phyloP scores from a whole-genome alignment of 331 rosid species.

The Malus hybrid region DNA sequence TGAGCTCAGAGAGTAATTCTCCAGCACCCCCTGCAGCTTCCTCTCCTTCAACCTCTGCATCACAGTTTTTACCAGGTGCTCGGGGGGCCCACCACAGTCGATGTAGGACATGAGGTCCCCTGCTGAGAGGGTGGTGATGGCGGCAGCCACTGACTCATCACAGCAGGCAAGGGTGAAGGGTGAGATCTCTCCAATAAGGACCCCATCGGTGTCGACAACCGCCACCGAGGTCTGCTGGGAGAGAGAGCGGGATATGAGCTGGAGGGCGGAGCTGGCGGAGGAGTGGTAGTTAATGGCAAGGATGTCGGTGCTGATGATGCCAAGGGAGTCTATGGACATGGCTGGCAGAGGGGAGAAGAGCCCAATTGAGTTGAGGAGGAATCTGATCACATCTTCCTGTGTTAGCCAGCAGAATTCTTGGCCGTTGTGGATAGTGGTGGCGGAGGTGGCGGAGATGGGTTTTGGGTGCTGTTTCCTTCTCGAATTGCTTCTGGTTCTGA shows the following conservation, averaged over 20 bases:
- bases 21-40: conserved; percentile 50
- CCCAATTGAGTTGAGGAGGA: conserved; percentile 73
- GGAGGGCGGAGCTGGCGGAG: conserved; percentile 70
- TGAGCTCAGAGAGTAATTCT: conserved; percentile 31
- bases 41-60: conserved; percentile 58
- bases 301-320: conserved; percentile 44
- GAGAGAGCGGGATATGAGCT: conserved; percentile 52
- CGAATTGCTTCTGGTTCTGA: conserved; percentile 39
- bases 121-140: conserved; percentile 57
- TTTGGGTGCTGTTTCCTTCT: conserved; percentile 67
- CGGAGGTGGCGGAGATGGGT: conserved; percentile 14
- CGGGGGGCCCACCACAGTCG: conserved; percentile 86
- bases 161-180: conserved; percentile 73
- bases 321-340: conserved; percentile 56
- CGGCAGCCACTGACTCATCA: conserved; percentile 67
- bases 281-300: conserved; percentile 68
- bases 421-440: conserved; percentile 42
- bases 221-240: conserved; percentile 81
- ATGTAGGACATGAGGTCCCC: conserved; percentile 95
- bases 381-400: conserved; percentile 77
- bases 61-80: conserved; percentile 57
- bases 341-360: conserved; percentile 70
- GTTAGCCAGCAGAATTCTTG: conserved; percentile 81
- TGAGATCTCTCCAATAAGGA: conserved; percentile 83
- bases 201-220: conserved; percentile 54